Evolutionary conservation across 805 yeast species (phyloP).

Genomic region (Vanderwaltozyma yarrowii): DNA sequence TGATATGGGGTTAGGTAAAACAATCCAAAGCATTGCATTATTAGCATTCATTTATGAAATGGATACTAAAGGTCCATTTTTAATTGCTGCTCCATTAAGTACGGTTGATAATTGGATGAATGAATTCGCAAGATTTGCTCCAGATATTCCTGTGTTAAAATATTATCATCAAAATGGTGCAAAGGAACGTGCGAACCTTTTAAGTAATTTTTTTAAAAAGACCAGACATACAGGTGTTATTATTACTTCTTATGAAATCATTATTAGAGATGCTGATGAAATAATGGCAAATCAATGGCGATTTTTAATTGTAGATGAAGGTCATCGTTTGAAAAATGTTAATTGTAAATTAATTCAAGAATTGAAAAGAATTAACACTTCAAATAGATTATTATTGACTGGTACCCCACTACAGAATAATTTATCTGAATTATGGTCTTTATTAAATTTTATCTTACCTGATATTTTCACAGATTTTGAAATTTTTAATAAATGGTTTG

Average conservation of each 20-base stretch:
- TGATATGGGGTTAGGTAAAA: constrained; percentile 96
- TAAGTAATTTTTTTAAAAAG: constrained; percentile 34
- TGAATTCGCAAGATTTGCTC: constrained; percentile 69
- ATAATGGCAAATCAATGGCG: constrained; percentile 58
- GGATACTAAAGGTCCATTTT: constrained; percentile 68
- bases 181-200: constrained; percentile 16
- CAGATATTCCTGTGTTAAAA: constrained; percentile 47
- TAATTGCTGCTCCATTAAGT: constrained; percentile 73
- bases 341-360: constrained; percentile 66
- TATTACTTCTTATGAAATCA: constrained; percentile 73
- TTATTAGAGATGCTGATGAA: constrained; percentile 54
- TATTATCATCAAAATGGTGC: constrained; percentile 58
- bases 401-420: constrained; percentile 98
- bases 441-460: constrained; percentile 83
- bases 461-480: constrained; percentile 87
- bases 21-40: constrained; percentile 78
- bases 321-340: constrained; percentile 82
- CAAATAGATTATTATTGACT: constrained; percentile 70
- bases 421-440: constrained; percentile 82
- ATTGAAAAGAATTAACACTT: constrained; percentile 53
- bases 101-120: constrained; percentile 78
- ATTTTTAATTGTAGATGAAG: constrained; percentile 87
- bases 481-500: constrained; percentile 90
- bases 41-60: constrained; percentile 67
- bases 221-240: constrained; percentile 40